Percentiles rank a stretch among this genome's conserved stretches.
Conservation (phyloP, 78 protist species). For the Protostelium mycophagum region DNA sequence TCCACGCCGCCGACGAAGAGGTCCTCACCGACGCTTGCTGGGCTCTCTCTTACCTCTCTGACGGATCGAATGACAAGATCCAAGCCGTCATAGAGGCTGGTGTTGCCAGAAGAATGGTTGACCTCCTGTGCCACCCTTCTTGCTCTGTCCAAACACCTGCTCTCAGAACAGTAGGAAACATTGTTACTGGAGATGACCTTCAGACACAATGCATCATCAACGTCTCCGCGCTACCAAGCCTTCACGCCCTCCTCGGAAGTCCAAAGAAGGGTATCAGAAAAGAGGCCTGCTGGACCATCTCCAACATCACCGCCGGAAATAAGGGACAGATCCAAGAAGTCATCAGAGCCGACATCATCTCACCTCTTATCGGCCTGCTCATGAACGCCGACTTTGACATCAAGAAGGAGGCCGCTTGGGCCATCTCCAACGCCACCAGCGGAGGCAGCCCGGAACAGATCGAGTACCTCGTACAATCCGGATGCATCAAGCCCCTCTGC, state of each 20-base stretch:
- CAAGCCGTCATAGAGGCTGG: slow-evolving; percentile 79
- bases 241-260: slow-evolving; percentile 17
- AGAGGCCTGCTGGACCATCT: slow-evolving; percentile 98
- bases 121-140: slow-evolving; percentile 58
- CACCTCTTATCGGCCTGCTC: slow-evolving; percentile 66
- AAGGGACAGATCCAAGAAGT: slow-evolving; percentile 88
- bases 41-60: slow-evolving; percentile 95
- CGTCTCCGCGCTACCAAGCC: slow-evolving; percentile 62
- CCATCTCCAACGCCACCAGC: slow-evolving; percentile 89
- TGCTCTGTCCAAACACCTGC: slow-evolving; percentile 90
- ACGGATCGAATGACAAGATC: slow-evolving; percentile 89
- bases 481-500: slow-evolving; percentile 79
- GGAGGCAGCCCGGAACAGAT: slow-evolving; percentile 90
- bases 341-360: slow-evolving; percentile 78
- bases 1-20: slow-evolving; percentile 80
- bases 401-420: slow-evolving; percentile 97
- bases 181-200: slow-evolving; percentile 94
- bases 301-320: slow-evolving; percentile 97
- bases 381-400: slow-evolving; percentile 71
- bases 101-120: slow-evolving; percentile 76
- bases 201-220: slow-evolving; percentile 94
- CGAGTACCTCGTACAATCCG: slow-evolving; percentile 40
- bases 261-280: slow-evolving; percentile 75
- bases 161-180: slow-evolving; percentile 94
- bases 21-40: slow-evolving; percentile 95